phyloP scores from a whole-genome alignment of 176 grass and related monocot genomes.

The Puya raimondii region DNA sequence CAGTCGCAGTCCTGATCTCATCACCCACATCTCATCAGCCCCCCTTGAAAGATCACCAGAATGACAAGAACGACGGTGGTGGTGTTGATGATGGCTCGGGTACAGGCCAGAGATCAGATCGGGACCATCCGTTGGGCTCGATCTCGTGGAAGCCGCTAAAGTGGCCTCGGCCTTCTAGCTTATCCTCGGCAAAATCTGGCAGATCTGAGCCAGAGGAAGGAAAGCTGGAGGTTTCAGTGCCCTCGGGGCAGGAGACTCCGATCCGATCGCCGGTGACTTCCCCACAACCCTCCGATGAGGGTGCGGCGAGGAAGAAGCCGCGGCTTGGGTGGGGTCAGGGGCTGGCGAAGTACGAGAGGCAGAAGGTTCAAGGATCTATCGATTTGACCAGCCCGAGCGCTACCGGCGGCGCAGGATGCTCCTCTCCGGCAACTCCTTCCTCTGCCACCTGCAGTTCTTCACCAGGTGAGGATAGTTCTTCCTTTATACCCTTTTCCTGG shows the following conservation, averaged over 20 bases:
- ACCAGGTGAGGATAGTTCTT: conserved; percentile 14
- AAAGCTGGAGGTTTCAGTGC: neutral
- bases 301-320: conserved; percentile 13
- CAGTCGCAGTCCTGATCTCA: conserved; percentile 59
- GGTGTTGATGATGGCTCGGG: conserved; percentile 42
- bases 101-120: conserved; percentile 25
- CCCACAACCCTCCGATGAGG: neutral
- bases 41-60: conserved; percentile 7
- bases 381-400: conserved; percentile 17
- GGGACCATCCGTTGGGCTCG: conserved; percentile 26
- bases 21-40: conserved; percentile 13
- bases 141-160: conserved; percentile 40
- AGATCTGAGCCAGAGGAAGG: conserved; percentile 41
- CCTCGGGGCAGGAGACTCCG: conserved; percentile 9
- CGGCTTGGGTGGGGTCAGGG: conserved; percentile 29
- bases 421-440: conserved; percentile 18
- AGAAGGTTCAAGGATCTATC: conserved; percentile 33
- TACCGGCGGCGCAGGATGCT: neutral
- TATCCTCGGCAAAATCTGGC: conserved; percentile 22
- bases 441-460: conserved; percentile 27
- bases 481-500: neutral
- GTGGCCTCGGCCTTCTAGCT: conserved; percentile 19
- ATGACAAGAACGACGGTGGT: conserved; percentile 5
- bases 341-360: conserved; percentile 12
- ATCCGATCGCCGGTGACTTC: neutral